phyloP scores from a whole-genome alignment of 148 eudicot species.

The Fagopyrum homotropicum region DNA sequence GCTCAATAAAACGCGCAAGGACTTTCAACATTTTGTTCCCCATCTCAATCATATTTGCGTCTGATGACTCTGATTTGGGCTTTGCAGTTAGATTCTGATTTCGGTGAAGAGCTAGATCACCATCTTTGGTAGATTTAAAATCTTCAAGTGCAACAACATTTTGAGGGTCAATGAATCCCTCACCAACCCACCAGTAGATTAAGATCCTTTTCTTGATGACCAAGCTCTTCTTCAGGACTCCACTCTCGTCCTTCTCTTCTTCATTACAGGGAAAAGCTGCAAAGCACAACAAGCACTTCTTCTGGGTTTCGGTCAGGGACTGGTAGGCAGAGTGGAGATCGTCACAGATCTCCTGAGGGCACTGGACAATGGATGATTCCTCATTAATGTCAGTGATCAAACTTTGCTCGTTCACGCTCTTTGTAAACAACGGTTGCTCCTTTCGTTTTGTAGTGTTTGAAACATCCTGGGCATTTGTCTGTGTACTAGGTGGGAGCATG shows the following conservation, averaged over 20 bases:
- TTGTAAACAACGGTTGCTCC: neutral
- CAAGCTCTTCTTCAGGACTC: neutral
- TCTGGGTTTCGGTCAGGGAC: neutral
- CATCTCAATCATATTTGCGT: too few species aligned
- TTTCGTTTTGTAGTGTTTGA: neutral
- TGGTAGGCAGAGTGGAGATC: neutral
- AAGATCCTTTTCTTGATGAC: conserved; percentile 23
- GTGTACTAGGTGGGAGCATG: neutral
- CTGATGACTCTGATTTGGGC: too few species aligned
- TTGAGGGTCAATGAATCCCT: conserved; percentile 23
- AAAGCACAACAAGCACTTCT: conserved; percentile 1
- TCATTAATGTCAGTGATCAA: neutral
- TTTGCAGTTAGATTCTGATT: neutral
- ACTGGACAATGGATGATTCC: neutral
- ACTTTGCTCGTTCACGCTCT: too few species aligned
- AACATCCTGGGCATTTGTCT: neutral
- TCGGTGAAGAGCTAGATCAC: too few species aligned
- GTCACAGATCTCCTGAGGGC: neutral
- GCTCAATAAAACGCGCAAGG: too few species aligned
- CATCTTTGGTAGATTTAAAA: too few species aligned
- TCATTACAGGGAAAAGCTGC: neutral
- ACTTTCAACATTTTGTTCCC: too few species aligned
- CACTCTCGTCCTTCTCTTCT: neutral
- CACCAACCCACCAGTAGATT: conserved; percentile 41
- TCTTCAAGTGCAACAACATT: too few species aligned